Percentiles rank a stretch among this genome's conserved stretches.
phyloP scores from a whole-genome alignment of 169 alveolate genomes.

The Plasmodium chabaudi region DNA sequence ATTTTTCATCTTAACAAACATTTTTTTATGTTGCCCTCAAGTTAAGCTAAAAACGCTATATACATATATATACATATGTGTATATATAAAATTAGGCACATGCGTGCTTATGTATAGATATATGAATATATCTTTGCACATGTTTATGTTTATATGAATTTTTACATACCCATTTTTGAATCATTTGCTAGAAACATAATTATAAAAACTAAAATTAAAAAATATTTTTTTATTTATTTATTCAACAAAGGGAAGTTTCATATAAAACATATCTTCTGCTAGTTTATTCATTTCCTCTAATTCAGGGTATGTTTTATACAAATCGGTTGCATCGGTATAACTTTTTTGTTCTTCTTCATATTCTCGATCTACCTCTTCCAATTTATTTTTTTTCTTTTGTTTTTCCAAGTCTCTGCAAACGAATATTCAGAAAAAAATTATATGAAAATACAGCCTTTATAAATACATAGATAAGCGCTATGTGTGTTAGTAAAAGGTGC shows the following conservation, averaged over 20 bases:
- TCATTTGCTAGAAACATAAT: neutral
- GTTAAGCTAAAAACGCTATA: no score
- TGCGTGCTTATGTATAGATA: neutral
- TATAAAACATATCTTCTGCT: conserved; percentile 63
- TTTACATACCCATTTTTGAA: neutral
- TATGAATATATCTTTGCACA: neutral
- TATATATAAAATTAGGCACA: no score
- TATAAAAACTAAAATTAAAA: neutral
- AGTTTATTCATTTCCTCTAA: conserved; percentile 70
- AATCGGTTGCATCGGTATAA: conserved; percentile 57
- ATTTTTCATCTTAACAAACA: no score
- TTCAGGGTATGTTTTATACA: conserved; percentile 57
- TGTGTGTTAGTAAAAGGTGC: no score
- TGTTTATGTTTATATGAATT: neutral
- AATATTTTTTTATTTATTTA: conserved; percentile 2
- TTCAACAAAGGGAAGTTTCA: conserved; percentile 76
- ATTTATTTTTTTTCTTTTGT: conserved; percentile 65
- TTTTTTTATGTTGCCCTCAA: no score
- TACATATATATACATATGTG: no score
- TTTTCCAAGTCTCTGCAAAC: conserved; percentile 68
- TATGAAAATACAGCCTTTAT: neutral
- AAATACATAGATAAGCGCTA: conserved; percentile 2
- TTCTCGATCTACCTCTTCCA: conserved; percentile 72
- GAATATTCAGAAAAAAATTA: neutral
- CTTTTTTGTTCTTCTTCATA: conserved; percentile 72